phyloP scores from a whole-genome alignment of 2,329 filamentous ascomycete genomes.

The Zymoseptoria passerinii region DNA sequence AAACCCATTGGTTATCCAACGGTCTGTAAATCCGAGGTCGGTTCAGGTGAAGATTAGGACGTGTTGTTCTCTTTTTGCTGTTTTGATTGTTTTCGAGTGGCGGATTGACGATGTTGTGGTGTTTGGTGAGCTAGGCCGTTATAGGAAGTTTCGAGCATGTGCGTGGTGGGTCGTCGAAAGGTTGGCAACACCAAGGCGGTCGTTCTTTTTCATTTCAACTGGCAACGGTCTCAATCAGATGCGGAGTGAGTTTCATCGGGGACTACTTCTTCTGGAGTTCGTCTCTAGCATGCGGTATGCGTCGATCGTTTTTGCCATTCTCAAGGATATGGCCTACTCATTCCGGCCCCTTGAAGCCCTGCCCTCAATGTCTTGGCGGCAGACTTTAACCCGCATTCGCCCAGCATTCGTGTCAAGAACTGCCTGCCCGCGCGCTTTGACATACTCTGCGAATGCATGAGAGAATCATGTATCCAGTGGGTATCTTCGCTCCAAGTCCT shows the following conservation, averaged over 20 bases:
- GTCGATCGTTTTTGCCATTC: not conserved
- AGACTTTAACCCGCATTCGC: not conserved
- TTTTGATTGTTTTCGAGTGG: not conserved
- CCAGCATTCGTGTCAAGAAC: not conserved
- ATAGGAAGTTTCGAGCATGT: not conserved
- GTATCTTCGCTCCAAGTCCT: not conserved
- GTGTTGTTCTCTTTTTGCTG: not conserved
- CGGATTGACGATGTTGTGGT: not conserved
- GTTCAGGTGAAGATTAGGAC: not conserved
- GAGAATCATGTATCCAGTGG: not conserved
- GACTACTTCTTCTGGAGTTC: not conserved
- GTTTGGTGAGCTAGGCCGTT: not conserved
- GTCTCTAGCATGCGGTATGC: not conserved
- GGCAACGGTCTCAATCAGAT: not conserved
- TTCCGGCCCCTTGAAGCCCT: not conserved
- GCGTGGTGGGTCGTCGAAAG: not conserved
- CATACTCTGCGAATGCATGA: not conserved
- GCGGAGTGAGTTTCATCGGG: not conserved
- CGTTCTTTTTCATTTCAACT: not conserved
- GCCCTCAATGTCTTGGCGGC: not conserved
- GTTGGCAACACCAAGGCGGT: not conserved
- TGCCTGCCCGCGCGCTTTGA: not conserved
- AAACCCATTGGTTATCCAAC: too few species aligned
- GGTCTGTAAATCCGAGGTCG: not conserved
- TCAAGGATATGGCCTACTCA: not conserved